phyloP scores from a whole-genome alignment of 495 filamentous ascomycete species.

The Aspergillus egyptiacus region DNA sequence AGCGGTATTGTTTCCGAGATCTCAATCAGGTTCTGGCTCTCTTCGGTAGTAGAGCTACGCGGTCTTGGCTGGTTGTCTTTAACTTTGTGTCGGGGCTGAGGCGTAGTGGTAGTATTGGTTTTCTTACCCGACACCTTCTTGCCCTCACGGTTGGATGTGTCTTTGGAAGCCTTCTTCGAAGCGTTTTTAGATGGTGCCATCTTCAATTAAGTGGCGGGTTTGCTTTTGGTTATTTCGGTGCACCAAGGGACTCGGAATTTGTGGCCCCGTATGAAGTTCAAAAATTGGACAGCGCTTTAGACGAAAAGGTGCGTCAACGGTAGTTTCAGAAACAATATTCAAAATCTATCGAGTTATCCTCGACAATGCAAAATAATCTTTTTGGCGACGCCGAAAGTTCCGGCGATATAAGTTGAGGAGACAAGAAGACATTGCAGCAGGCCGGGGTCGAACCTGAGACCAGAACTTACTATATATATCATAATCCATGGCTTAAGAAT shows the following conservation, averaged over 20 bases:
- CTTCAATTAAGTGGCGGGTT: slow-evolving; percentile 1
- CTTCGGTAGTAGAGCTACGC: not conserved
- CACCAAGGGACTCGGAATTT: not conserved
- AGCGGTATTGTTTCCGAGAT: slow-evolving; percentile 34
- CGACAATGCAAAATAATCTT: too few relatives aligned
- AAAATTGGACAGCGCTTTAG: too few relatives aligned
- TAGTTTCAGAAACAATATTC: too few relatives aligned
- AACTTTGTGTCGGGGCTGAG: slow-evolving; percentile 4
- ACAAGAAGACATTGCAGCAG: not conserved
- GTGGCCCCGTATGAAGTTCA: too few relatives aligned
- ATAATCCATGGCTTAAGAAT: not conserved
- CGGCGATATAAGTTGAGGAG: not conserved
- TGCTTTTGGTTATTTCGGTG: not conserved
- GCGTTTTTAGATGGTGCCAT: slow-evolving; percentile 6
- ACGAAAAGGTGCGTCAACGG: too few relatives aligned
- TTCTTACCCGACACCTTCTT: slow-evolving; percentile 14
- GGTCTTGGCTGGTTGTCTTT: slow-evolving; percentile 13
- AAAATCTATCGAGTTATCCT: too few relatives aligned
- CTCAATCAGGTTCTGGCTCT: slow-evolving; percentile 13
- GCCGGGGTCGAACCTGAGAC: not conserved
- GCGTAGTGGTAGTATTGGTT: slow-evolving; percentile 3
- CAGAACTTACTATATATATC: not conserved
- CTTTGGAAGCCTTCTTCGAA: slow-evolving; percentile 8
- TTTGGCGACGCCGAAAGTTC: too few relatives aligned
- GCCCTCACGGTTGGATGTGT: not conserved